phyloP scores from a whole-genome alignment of 192 early-diverging fungal genomes.

The Coemansia sp. region DNA sequence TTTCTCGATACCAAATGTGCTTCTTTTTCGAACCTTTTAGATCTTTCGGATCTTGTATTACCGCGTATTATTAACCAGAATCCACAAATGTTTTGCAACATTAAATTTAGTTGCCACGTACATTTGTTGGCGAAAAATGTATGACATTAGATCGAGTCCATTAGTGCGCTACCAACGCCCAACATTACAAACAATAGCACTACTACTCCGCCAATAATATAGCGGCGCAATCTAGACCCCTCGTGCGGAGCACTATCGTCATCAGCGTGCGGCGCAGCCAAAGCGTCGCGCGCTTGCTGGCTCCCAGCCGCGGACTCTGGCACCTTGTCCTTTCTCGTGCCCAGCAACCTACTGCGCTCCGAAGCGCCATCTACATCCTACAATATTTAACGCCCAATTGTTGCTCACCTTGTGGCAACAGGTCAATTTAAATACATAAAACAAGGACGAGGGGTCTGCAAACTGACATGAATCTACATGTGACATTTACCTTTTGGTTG shows the following conservation, averaged over 20 bases:
- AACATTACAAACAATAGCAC: constrained; percentile 16
- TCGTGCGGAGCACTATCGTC: neutral
- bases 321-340: neutral
- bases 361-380: neutral
- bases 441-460: neutral
- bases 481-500: neutral
- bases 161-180: constrained; percentile 19
- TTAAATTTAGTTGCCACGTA: too few relatives aligned
- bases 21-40: too few relatives aligned
- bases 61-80: too few relatives aligned
- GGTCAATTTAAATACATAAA: constrained; percentile 2
- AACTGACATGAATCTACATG: neutral
- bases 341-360: constrained; percentile 9
- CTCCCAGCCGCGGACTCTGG: neutral
- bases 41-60: too few relatives aligned
- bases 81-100: too few relatives aligned
- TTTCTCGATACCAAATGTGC: neutral
- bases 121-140: too few relatives aligned
- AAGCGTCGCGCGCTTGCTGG: constrained; percentile 1
- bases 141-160: constrained; percentile 5
- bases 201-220: constrained; percentile 10
- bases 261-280: neutral
- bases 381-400: neutral
- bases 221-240: neutral
- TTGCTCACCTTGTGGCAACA: neutral